Evolutionary conservation across 1,139 yeast genomes (phyloP).

Genomic region (Debaryomyces nepalensis): DNA sequence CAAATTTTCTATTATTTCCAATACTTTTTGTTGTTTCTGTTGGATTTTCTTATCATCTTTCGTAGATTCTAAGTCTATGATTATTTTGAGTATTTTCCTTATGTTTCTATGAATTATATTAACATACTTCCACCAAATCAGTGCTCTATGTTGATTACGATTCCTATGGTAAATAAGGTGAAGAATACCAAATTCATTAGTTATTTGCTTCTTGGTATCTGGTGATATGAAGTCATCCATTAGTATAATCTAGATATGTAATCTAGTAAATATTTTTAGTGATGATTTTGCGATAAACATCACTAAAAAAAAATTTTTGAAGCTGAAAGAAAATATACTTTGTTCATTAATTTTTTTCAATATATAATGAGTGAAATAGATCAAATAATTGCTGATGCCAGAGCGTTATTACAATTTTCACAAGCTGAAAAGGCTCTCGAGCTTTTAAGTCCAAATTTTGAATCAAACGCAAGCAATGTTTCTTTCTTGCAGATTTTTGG

Average conservation of each 20-base stretch:
- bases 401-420: constrained; percentile 41
- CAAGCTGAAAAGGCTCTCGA: constrained; percentile 48
- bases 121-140: constrained; percentile 77
- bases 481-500: constrained; percentile 55
- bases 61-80: constrained; percentile 26
- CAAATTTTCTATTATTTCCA: constrained; percentile 38
- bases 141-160: constrained; percentile 74
- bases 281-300: constrained; percentile 5
- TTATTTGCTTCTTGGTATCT: constrained; percentile 14
- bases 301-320: constrained; percentile 5
- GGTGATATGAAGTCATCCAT: constrained; percentile 10
- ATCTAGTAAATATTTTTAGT: background rate
- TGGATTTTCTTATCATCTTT: constrained; percentile 20
- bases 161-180: constrained; percentile 72
- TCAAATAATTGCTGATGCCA: constrained; percentile 27
- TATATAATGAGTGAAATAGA: constrained; percentile 13
- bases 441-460: constrained; percentile 35
- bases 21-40: constrained; percentile 22
- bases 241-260: background rate
- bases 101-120: constrained; percentile 65
- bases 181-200: constrained; percentile 57
- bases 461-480: constrained; percentile 34
- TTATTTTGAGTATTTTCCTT: constrained; percentile 40
- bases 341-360: background rate
- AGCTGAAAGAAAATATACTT: constrained; percentile 2